Evolutionary conservation across 2,329 filamentous ascomycete species (phyloP).

Genomic region (Aureobasidium sp.): DNA sequence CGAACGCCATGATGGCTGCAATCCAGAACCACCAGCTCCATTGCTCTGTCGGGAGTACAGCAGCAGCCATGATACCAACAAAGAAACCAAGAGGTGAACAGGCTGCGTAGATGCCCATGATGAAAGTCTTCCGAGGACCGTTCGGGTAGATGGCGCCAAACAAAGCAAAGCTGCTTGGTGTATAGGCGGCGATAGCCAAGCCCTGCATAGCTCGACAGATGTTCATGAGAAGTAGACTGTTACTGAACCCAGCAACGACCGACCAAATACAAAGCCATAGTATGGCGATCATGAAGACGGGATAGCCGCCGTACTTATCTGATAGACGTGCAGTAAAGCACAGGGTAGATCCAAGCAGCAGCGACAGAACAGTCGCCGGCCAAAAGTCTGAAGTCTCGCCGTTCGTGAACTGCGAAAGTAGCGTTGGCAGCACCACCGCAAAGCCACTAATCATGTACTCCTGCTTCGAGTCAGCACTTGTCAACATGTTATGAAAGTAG

Average conservation of each 20-base stretch:
- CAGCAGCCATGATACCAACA: slow-evolving; percentile 27
- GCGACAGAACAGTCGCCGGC: slow-evolving; percentile 28
- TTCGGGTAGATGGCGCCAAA: slow-evolving; percentile 25
- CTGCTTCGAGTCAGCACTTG: not conserved
- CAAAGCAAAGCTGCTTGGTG: slow-evolving; percentile 28
- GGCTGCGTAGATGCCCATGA: slow-evolving; percentile 29
- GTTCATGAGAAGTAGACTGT: slow-evolving; percentile 22
- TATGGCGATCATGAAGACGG: slow-evolving; percentile 28
- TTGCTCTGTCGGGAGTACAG: slow-evolving; percentile 21
- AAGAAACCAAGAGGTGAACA: slow-evolving; percentile 31
- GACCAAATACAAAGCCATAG: slow-evolving; percentile 30
- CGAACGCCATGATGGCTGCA: slow-evolving; percentile 22
- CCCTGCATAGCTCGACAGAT: slow-evolving; percentile 31
- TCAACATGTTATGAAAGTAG: not conserved
- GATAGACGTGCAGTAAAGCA: slow-evolving; percentile 28
- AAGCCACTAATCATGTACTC: slow-evolving; percentile 32
- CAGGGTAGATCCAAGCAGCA: slow-evolving; percentile 27
- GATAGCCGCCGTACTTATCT: slow-evolving; percentile 31
- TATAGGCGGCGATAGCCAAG: slow-evolving; percentile 29
- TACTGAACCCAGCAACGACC: slow-evolving; percentile 26
- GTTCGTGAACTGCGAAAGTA: slow-evolving; percentile 16
- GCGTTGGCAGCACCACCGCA: slow-evolving; percentile 26
- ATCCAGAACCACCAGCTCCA: slow-evolving; percentile 30
- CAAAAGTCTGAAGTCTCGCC: slow-evolving; percentile 21
- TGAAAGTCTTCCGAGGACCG: slow-evolving; percentile 27